Base-by-base conservation (phyloP, 202 grass and related monocot species). In the Panicum virgatum region DNA sequence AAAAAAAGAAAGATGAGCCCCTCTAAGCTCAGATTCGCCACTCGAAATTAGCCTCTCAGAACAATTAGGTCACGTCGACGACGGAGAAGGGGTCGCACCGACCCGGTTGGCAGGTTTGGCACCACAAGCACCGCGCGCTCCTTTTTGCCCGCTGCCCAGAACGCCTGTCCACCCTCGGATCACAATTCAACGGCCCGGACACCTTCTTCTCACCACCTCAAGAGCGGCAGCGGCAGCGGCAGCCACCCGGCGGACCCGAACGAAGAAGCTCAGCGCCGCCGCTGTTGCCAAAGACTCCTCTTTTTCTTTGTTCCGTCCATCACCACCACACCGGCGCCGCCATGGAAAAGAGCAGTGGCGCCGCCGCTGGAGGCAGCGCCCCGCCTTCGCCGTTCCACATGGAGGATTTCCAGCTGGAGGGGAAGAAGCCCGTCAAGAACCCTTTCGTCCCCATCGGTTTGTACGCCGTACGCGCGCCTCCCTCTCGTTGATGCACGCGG, bases 401-500 rank as follows among this genome's bases (percentile, higher is more conserved):
- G 38, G 96, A 96, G 9, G 80, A 90, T 5, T 73, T 92, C 20
- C 77, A 82, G 40, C 73, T 78, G 32, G 80, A 77, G 62, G 88
- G 86, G n/a, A 98, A 95, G 87, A 96, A 89, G 76, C 87, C 84
- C 12, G 58, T 92, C 57, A 98, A 94, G 92, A 98, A 98, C 85
- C 96, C 96, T 22, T 80, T 98, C 69, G 96, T 98, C 43, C 96
- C 96, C 83, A 90, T 96, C 72, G 96, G 96, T 98, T 51, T 7
- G 45, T 60, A 14, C 57, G n/a, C n/a, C n/a, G n/a, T n/a, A n/a
- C n/a, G n/a, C n/a, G 62, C 77, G 12, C 62, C 4, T 15, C 72
- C 10, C 47, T 63, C 52, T 11, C 26, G 7, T 32, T 75, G 70
- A n/a, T 1, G 4, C 53, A 14, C 9, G 51, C 57, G 60, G 15